These are phyloP conservation scores for Heimioporus sp. DNA, from an alignment of 768 basidiomycete species.

Conservation along the genomic window DNA sequence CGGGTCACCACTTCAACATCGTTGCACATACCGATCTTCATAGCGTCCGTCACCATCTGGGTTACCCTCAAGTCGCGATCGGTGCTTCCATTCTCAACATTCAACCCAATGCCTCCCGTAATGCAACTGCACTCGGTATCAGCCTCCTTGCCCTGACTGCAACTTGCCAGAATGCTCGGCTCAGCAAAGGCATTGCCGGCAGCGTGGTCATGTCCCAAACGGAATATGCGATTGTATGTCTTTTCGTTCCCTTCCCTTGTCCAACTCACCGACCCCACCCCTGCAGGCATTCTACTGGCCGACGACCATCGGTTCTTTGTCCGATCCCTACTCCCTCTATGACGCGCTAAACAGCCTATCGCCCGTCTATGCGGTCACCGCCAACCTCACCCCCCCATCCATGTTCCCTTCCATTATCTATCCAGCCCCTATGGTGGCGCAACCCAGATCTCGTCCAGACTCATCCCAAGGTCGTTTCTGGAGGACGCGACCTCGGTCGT, in stretches of 20 bases:
- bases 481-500: not conserved
- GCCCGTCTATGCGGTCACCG: no score
- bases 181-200: constrained; percentile 8
- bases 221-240: no score
- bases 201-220: no score
- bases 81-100: constrained; percentile 5
- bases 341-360: no score
- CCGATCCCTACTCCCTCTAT: no score
- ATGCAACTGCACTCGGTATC: constrained; percentile 4
- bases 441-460: constrained; percentile 7
- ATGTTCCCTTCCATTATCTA: constrained; percentile 5
- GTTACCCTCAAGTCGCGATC: constrained; percentile 5
- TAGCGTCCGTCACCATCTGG: constrained; percentile 15
- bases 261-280: constrained; percentile 5
- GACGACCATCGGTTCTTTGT: no score
- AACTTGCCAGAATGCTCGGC: constrained; percentile 11
- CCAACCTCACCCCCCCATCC: not conserved
- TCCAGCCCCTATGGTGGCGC: constrained; percentile 12
- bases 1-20: no score
- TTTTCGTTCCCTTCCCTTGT: not conserved
- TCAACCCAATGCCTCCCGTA: constrained; percentile 5
- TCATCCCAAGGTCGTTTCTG: constrained; percentile 13
- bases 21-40: not conserved
- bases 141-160: constrained; percentile 14
- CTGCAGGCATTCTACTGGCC: not conserved